phyloP scores from a whole-genome alignment of 2,329 filamentous ascomycete genomes.

The Macroventuria anomochaeta region DNA sequence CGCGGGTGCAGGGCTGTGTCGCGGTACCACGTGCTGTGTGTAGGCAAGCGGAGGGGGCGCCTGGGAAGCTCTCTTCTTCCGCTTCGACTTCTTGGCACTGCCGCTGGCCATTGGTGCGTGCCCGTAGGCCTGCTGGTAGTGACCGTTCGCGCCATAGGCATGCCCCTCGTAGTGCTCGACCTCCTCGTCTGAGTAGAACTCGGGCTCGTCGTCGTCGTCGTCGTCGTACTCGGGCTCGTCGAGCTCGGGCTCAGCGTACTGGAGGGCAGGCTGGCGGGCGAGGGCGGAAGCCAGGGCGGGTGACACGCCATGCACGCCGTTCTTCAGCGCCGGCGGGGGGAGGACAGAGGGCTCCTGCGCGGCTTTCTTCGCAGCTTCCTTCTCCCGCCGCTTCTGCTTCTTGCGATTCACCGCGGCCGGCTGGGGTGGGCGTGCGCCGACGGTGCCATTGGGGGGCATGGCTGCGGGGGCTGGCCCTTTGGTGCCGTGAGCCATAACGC shows the following conservation, averaged over 20 bases:
- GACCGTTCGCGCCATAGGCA: conserved; percentile 40
- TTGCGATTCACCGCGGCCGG: conserved; percentile 77
- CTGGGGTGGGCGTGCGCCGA: conserved; percentile 40
- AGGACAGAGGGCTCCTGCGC: conserved; percentile 44
- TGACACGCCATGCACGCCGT: conserved; percentile 5
- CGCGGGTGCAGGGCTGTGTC: conserved; percentile 51
- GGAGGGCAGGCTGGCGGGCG: conserved; percentile 42
- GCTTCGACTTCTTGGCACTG: conserved; percentile 63
- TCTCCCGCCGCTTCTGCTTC: conserved; percentile 92
- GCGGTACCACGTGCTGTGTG: conserved; percentile 38
- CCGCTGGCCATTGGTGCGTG: conserved; percentile 28
- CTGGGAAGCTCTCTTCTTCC: conserved; percentile 70
- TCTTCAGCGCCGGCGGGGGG: conserved; percentile 16
- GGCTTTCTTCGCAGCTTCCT: conserved; percentile 71
- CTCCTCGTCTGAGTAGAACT: conserved; percentile 52
- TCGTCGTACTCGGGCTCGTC: conserved; percentile 50
- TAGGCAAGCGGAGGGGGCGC: conserved; percentile 41
- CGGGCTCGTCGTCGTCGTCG: conserved; percentile 30
- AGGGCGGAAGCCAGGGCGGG: conserved; percentile 17
- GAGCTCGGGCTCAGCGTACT: conserved; percentile 53
- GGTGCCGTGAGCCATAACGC: conserved; percentile 13
- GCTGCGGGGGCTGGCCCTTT: conserved; percentile 24
- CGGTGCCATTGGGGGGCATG: conserved; percentile 50
- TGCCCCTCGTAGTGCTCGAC: conserved; percentile 38
- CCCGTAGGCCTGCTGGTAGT: conserved; percentile 38